Evolutionary conservation across 1,139 yeast genomes (phyloP), one percentile per base, ranked within the genome.

Genomic region (Saccharomyces hybrid): DNA sequence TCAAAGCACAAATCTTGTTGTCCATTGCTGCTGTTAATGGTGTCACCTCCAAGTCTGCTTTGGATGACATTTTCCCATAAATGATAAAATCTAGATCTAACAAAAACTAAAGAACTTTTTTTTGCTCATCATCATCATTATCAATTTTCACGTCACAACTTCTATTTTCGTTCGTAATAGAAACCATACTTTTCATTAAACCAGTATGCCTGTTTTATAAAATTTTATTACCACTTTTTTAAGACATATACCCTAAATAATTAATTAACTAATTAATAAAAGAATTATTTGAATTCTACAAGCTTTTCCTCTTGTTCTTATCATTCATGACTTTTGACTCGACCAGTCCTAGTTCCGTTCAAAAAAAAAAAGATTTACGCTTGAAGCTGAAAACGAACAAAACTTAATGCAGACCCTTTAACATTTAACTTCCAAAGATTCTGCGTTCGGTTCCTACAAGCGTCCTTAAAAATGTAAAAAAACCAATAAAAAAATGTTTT

Each of bases 1-100:
- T 60, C 47, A 64, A 68, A 60, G 67, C 70, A 31, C 69, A 67
- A 56, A 50, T 68, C 26, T 57, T 68, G 51, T 58, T 66, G 51
- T 54, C 65, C 11, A 60, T 68, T 48, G 71, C 70, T 34, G 56
- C 62, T 21, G 62, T 62, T 51, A 66, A 66, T 58, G 59, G 57
- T 50, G 68, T 64, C 52, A 58, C 59, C 49, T 54, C 56, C 49
- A 49, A 62, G 8, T 52, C 57, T 16, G 46, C 55, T 29, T 51
- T 64, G 48, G 42, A 51, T 27, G 46, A 34, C 11, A 46, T 62
- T 48, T 62, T 60, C 60, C 61, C 63, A 57, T 58, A 53, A 47
- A 32, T 3, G 4, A 16, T 38, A 21, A 31, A 21, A 11, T 5
- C 21, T 31, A 49, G n/a, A 28, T 48, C n/a, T 34, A 28, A 16